These are phyloP conservation scores for Casuarina equisetifolia DNA, from an alignment of 306 rosid species.

Conservation along the genomic window DNA sequence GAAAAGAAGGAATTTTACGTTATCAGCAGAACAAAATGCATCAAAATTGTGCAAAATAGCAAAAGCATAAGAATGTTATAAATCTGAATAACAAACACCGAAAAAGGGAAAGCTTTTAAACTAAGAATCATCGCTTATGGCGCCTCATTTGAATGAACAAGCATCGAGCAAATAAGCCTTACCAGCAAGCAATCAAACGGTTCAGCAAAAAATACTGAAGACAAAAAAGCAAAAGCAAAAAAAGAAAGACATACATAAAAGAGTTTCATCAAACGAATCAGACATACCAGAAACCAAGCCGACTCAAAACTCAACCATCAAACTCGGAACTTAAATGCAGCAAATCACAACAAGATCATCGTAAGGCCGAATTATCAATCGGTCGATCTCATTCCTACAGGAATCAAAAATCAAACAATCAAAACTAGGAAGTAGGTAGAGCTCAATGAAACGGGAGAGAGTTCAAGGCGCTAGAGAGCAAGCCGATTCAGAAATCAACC, in stretches of 20 bases:
- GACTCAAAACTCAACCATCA: neutral
- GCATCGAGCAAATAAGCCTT: neutral
- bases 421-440: too few relatives aligned
- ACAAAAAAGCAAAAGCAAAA: neutral
- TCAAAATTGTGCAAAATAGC: neutral
- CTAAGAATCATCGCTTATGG: neutral
- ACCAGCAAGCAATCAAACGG: neutral
- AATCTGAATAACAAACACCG: too few relatives aligned
- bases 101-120: neutral
- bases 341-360: neutral
- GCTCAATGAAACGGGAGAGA: too few relatives aligned
- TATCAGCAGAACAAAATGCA: neutral
- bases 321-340: neutral
- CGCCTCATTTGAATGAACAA: constrained; percentile 1
- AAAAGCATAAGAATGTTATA: neutral
- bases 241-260: neutral
- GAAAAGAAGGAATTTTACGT: neutral
- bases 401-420: neutral
- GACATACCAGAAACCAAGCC: neutral
- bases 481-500: neutral
- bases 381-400: neutral
- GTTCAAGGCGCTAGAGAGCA: too few relatives aligned
- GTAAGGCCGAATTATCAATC: neutral
- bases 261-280: neutral
- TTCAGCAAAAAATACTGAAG: neutral